Conservation (phyloP, 2,329 filamentous ascomycete genomes). For the Xylariaceae sp. region DNA sequence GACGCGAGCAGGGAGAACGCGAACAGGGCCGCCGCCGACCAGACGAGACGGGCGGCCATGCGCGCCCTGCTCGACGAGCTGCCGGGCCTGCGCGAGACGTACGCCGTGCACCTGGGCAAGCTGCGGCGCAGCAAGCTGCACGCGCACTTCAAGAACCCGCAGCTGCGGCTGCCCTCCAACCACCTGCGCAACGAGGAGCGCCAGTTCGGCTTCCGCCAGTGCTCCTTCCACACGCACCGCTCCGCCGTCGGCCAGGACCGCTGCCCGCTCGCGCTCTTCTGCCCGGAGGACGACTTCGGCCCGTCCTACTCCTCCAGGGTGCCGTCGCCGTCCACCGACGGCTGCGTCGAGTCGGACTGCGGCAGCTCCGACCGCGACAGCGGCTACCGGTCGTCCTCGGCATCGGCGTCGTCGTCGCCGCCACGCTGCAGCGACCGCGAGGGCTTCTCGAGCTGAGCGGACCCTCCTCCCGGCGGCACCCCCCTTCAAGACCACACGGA, state of each 20-base stretch:
- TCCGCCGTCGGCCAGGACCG: conserved; percentile 43
- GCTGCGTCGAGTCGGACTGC: conserved; percentile 21
- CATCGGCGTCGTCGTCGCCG: no score
- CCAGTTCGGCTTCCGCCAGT: conserved; percentile 53
- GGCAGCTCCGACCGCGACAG: conserved; percentile 20
- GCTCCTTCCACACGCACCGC: conserved; percentile 53
- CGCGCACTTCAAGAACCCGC: conserved; percentile 51
- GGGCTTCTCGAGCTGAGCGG: no score
- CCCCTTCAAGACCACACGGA: no score
- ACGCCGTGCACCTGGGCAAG: conserved; percentile 43
- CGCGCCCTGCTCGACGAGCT: conserved; percentile 35
- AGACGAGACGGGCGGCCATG: no score
- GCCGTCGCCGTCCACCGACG: conserved; percentile 18
- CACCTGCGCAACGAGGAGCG: conserved; percentile 48
- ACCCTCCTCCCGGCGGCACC: no score
- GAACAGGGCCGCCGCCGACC: no score
- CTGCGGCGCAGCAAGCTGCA: conserved; percentile 44
- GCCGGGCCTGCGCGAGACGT: conserved; percentile 42
- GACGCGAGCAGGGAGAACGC: neutral
- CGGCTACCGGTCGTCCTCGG: no score
- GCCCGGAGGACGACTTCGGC: no score
- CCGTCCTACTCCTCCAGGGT: conserved; percentile 13
- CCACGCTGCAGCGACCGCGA: no score
- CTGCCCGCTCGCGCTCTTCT: conserved; percentile 45
- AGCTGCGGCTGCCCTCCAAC: conserved; percentile 50